phyloP scores from a whole-genome alignment of 73 alveolate genomes.

The Tetrahymena borealis region DNA sequence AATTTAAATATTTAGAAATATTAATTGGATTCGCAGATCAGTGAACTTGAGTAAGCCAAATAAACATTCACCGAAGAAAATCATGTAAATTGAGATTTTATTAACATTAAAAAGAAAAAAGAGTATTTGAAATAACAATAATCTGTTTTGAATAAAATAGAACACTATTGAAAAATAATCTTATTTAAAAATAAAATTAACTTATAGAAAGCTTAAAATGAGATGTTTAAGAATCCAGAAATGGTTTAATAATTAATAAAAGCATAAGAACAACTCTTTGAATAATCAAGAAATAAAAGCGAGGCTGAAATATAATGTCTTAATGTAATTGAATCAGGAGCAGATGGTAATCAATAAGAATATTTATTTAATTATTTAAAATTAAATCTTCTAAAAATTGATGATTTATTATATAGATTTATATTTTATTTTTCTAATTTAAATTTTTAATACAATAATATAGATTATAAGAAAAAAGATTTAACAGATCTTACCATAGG shows the following conservation, averaged over 20 bases:
- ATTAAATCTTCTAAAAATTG: background rate
- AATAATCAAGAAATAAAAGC: background rate
- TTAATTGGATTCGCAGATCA: background rate
- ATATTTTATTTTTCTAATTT: background rate
- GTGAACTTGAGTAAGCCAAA: background rate
- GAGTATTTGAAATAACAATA: background rate
- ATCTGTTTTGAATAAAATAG: background rate
- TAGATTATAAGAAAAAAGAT: too few species aligned
- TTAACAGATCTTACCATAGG: too few species aligned
- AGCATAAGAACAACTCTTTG: background rate
- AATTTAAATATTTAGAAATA: background rate
- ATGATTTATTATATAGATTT: too few species aligned
- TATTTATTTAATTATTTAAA: background rate
- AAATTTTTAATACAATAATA: too few species aligned
- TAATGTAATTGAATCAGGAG: background rate
- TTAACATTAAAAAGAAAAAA: background rate
- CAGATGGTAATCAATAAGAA: background rate
- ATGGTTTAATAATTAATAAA: background rate
- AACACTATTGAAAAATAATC: background rate
- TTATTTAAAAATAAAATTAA: background rate
- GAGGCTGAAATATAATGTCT: background rate
- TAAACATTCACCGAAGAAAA: background rate
- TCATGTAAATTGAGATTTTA: background rate
- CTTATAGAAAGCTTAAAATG: background rate
- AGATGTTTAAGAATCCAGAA: background rate